These are phyloP conservation scores for Podospora tetraspora DNA, from an alignment of 495 filamentous ascomycete species.

Conservation along the genomic window DNA sequence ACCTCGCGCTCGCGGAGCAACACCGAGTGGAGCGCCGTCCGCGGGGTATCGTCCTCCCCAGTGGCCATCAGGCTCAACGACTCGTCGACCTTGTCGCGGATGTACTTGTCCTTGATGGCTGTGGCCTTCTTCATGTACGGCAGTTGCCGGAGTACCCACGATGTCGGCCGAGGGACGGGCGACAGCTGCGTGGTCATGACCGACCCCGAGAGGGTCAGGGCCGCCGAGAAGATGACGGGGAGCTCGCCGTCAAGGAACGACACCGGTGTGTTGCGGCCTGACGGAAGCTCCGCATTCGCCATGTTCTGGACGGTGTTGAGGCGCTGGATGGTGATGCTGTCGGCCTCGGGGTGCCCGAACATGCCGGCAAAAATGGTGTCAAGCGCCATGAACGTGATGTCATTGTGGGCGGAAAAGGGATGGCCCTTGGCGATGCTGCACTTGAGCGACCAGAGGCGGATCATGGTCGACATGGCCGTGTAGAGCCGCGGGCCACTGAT, in stretches of 20 bases:
- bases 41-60: slow-evolving; percentile 10
- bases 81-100: slow-evolving; percentile 23
- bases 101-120: slow-evolving; percentile 20
- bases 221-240: slow-evolving; percentile 16
- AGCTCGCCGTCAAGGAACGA: slow-evolving; percentile 18
- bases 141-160: slow-evolving; percentile 14
- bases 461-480: slow-evolving; percentile 21
- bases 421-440: slow-evolving; percentile 24
- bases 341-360: slow-evolving; percentile 26
- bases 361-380: slow-evolving; percentile 33
- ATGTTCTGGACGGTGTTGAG: slow-evolving; percentile 7
- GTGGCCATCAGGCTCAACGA: slow-evolving; percentile 13
- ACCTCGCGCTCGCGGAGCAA: slow-evolving; percentile 30
- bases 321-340: slow-evolving; percentile 18
- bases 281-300: not conserved
- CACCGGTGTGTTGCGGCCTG: slow-evolving; percentile 8
- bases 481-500: slow-evolving; percentile 33
- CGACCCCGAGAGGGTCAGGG: slow-evolving; percentile 13
- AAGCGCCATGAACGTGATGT: slow-evolving; percentile 32
- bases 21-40: slow-evolving; percentile 35
- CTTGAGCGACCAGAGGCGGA: slow-evolving; percentile 37
- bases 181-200: slow-evolving; percentile 20
- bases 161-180: slow-evolving; percentile 15
- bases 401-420: slow-evolving; percentile 32
- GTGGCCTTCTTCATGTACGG: slow-evolving; percentile 19